Conservation (phyloP, 352 stramenopile genomes). For the Thalassiosira gravida region DNA sequence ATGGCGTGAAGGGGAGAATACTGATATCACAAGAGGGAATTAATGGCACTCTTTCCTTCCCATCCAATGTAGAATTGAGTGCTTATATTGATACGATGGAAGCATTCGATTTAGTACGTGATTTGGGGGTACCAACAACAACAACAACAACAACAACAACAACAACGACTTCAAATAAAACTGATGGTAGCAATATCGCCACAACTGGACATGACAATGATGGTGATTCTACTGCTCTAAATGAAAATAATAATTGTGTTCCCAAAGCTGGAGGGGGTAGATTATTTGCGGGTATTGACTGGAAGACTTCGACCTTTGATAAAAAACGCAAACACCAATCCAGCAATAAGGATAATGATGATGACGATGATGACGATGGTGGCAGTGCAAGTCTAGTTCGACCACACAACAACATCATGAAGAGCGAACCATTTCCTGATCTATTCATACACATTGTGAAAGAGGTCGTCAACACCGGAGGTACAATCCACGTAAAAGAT, state of each 20-base stretch:
- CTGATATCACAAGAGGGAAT: slow-evolving; percentile 72
- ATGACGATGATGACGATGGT: neutral
- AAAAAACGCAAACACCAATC: too few species aligned
- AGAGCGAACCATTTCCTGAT: slow-evolving; percentile 74
- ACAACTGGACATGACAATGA: neutral
- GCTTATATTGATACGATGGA: slow-evolving; percentile 66
- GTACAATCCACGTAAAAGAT: slow-evolving; percentile 62
- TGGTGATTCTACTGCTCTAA: neutral
- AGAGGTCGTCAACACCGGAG: slow-evolving; percentile 81
- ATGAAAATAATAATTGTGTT: neutral
- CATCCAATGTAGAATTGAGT: slow-evolving; percentile 23
- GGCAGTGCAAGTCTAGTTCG: neutral
- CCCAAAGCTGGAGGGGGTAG: slow-evolving; percentile 26
- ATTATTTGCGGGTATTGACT: slow-evolving; percentile 75
- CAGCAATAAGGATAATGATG: neutral
- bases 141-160: too few species aligned
- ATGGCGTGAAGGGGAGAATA: slow-evolving; percentile 72
- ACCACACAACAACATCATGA: neutral
- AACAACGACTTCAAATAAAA: neutral
- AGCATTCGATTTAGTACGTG: slow-evolving; percentile 54
- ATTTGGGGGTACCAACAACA: slow-evolving; percentile 41
- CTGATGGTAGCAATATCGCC: neutral
- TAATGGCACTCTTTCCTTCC: slow-evolving; percentile 78
- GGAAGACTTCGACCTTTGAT: slow-evolving; percentile 68
- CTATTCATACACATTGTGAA: slow-evolving; percentile 82